Percentiles rank a stretch among this genome's conserved stretches.
phyloP scores from a whole-genome alignment of 345 rosid genomes.

The Mercurialis annua region DNA sequence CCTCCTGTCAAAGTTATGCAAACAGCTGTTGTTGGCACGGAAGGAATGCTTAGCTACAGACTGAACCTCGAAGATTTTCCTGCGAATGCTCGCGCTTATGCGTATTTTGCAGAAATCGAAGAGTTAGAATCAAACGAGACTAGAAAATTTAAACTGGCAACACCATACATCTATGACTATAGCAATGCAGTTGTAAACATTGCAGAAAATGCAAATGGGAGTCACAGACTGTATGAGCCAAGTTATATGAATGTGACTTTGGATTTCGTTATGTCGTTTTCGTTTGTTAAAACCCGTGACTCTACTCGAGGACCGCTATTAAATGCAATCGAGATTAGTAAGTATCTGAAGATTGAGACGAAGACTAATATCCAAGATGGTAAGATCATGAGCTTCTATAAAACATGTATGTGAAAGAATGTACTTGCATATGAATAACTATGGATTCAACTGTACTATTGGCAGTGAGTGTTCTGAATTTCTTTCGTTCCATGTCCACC shows the following conservation, averaged over 20 bases:
- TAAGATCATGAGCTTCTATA: constrained; percentile 29
- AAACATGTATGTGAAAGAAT: constrained; percentile 5
- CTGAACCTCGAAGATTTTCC: constrained; percentile 92
- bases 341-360: constrained; percentile 63
- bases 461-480: constrained; percentile 60
- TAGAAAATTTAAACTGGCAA: constrained; percentile 63
- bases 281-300: constrained; percentile 69
- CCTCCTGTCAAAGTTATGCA: constrained; percentile 99
- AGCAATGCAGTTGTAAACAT: constrained; percentile 94
- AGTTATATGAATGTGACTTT: constrained; percentile 93
- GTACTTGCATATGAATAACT: constrained; percentile 15
- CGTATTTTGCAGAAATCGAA: constrained; percentile 91
- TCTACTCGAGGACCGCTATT: constrained; percentile 83
- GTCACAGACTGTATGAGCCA: constrained; percentile 87
- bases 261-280: constrained; percentile 68
- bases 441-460: constrained; percentile 9
- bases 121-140: constrained; percentile 66
- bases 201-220: constrained; percentile 90
- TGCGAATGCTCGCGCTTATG: constrained; percentile 89
- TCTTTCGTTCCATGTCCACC: constrained; percentile 45
- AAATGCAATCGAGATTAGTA: constrained; percentile 88
- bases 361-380: constrained; percentile 64
- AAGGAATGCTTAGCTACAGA: constrained; percentile 68
- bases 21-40: constrained; percentile 88
- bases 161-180: constrained; percentile 68